Conservation (phyloP, 139 green algal species). For the Astrephomene gubernaculifera region DNA sequence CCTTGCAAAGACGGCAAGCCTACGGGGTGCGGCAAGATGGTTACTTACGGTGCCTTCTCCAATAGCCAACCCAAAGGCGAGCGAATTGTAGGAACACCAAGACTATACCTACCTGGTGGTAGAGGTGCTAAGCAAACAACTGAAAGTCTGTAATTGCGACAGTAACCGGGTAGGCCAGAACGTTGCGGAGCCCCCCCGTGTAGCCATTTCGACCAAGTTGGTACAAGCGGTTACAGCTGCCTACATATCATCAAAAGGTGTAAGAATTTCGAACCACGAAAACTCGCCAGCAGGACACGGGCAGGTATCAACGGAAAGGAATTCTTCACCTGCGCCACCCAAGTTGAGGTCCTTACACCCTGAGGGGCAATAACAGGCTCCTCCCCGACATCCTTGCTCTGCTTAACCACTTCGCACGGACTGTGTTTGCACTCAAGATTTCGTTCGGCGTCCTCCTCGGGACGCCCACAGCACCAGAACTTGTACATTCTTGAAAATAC, state of each 20-base stretch:
- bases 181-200: not conserved
- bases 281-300: not conserved
- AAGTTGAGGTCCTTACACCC: no score
- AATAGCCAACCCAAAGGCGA: not conserved
- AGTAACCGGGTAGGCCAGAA: slow-evolving; percentile 2
- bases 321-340: not conserved
- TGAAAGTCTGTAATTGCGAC: not conserved
- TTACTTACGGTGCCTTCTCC: not conserved
- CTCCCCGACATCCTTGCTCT: no score
- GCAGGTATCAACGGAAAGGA: not conserved
- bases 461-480: slow-evolving; percentile 21
- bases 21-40: not conserved
- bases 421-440: no score
- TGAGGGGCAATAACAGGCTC: no score
- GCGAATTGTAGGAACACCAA: not conserved
- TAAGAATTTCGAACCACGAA: not conserved
- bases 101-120: not conserved
- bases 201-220: not conserved
- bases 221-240: not conserved
- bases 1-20: slow-evolving; percentile 1
- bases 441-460: no score
- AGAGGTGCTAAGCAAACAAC: not conserved
- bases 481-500: slow-evolving; percentile 20
- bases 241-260: not conserved
- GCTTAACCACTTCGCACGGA: no score